These are phyloP conservation scores for Aspergillus bombycis DNA, from an alignment of 2,329 filamentous ascomycete genomes.

Conservation along the genomic window DNA sequence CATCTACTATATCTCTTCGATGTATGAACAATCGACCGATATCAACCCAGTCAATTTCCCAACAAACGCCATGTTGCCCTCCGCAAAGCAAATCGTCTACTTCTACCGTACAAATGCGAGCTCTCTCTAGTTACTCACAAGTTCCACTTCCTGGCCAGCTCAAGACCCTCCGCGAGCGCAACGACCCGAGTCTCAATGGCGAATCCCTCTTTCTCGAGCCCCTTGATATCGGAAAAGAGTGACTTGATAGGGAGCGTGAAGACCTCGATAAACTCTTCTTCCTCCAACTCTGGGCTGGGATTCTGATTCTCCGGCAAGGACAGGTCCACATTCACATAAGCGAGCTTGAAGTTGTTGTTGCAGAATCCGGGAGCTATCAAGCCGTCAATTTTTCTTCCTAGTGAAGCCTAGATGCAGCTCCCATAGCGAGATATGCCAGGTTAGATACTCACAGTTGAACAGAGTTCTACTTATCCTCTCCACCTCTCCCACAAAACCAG, in stretches of 20 bases:
- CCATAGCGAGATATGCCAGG: neutral
- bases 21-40: too few relatives aligned
- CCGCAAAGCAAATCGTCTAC: too few relatives aligned
- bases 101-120: neutral
- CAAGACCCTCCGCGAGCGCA: slow-evolving; percentile 76
- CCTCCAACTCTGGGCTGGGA: slow-evolving; percentile 70
- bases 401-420: neutral
- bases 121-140: neutral
- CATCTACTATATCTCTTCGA: too few relatives aligned
- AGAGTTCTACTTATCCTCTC: slow-evolving; percentile 45
- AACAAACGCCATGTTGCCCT: neutral
- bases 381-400: neutral
- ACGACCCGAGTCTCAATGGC: slow-evolving; percentile 80
- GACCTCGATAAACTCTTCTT: slow-evolving; percentile 80
- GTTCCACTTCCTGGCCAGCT: slow-evolving; percentile 62
- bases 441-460: slow-evolving; percentile 44
- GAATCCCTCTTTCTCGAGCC: slow-evolving; percentile 69
- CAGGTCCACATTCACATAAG: slow-evolving; percentile 75
- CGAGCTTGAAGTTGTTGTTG: slow-evolving; percentile 56
- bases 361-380: slow-evolving; percentile 49
- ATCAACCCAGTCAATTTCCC: neutral
- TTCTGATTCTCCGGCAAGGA: slow-evolving; percentile 69
- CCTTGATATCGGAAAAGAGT: slow-evolving; percentile 68
- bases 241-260: slow-evolving; percentile 68
- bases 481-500: slow-evolving; percentile 61